phyloP scores from a whole-genome alignment of 768 basidiomycete genomes.

The Lactifluus rugatus region DNA sequence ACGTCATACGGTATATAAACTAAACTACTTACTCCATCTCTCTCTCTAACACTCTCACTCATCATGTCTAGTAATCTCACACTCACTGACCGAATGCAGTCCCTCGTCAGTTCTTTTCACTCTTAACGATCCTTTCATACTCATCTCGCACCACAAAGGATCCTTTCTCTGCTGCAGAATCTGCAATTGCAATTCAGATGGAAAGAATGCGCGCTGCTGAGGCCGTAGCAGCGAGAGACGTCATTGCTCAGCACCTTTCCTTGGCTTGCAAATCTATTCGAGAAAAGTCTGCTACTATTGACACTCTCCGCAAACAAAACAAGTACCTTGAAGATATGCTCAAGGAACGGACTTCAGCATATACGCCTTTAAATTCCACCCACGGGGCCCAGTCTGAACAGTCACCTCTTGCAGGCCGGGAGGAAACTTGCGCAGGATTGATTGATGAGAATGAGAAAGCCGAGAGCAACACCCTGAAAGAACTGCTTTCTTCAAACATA shows the following conservation, averaged over 20 bases:
- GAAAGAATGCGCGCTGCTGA: constrained; percentile 15
- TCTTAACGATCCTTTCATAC: too few species aligned
- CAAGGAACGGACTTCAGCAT: constrained; percentile 23
- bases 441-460: background rate
- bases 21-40: background rate
- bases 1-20: background rate
- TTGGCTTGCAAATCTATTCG: constrained; percentile 17
- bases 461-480: background rate
- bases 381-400: background rate
- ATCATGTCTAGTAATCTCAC: background rate
- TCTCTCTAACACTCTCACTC: background rate
- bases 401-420: background rate
- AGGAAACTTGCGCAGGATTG: background rate
- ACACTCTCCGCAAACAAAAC: constrained; percentile 14
- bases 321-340: constrained; percentile 23
- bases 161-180: constrained; percentile 18
- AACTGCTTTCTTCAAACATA: background rate
- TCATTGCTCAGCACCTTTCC: constrained; percentile 16
- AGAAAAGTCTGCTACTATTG: constrained; percentile 16
- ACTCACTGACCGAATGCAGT: constrained; percentile 4
- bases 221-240: constrained; percentile 20
- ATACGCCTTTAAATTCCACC: background rate
- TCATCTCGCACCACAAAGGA: background rate
- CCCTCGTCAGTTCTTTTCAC: constrained; percentile 6
- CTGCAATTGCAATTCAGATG: constrained; percentile 18